These are phyloP conservation scores for Echites panduratus DNA, from an alignment of 257 asterid species.

Conservation along the genomic window DNA sequence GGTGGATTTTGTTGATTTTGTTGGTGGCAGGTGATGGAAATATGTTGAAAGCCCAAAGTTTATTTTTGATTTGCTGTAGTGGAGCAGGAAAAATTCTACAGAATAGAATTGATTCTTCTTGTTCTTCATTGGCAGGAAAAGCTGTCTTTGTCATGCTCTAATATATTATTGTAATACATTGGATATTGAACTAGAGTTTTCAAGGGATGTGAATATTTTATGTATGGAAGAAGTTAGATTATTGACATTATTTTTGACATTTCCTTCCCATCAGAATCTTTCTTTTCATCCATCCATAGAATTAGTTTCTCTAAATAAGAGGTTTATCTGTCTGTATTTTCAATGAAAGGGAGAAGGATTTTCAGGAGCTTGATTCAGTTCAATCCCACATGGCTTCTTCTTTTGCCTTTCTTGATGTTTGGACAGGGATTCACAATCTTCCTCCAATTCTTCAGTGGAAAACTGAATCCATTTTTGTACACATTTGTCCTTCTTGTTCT, in stretches of 20 bases:
- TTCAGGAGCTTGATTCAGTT: not conserved
- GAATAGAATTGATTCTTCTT: too few relatives aligned
- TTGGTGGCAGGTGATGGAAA: too few relatives aligned
- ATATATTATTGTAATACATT: too few relatives aligned
- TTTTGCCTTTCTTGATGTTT: slow-evolving; percentile 44
- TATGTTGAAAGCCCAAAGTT: too few relatives aligned
- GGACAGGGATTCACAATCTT: slow-evolving; percentile 53
- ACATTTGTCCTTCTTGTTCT: slow-evolving; percentile 45
- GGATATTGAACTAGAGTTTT: too few relatives aligned
- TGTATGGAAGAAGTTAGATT: too few relatives aligned
- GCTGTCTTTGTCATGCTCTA: too few relatives aligned
- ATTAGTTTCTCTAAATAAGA: slow-evolving; percentile 12
- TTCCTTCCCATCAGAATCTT: not conserved
- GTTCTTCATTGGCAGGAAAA: too few relatives aligned
- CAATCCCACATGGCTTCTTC: slow-evolving; percentile 16
- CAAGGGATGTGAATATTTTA: too few relatives aligned
- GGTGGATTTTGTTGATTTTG: too few relatives aligned
- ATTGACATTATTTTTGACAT: not conserved
- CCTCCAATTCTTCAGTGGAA: slow-evolving; percentile 49
- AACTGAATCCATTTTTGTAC: slow-evolving; percentile 31
- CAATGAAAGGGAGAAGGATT: not conserved
- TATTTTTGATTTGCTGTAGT: too few relatives aligned
- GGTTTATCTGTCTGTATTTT: not conserved
- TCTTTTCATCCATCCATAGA: not conserved
- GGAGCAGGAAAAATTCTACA: too few relatives aligned